Percentiles rank a stretch among this genome's conserved stretches.
Conservation (phyloP, 495 filamentous ascomycete species). For the Podospora tetraspora region DNA sequence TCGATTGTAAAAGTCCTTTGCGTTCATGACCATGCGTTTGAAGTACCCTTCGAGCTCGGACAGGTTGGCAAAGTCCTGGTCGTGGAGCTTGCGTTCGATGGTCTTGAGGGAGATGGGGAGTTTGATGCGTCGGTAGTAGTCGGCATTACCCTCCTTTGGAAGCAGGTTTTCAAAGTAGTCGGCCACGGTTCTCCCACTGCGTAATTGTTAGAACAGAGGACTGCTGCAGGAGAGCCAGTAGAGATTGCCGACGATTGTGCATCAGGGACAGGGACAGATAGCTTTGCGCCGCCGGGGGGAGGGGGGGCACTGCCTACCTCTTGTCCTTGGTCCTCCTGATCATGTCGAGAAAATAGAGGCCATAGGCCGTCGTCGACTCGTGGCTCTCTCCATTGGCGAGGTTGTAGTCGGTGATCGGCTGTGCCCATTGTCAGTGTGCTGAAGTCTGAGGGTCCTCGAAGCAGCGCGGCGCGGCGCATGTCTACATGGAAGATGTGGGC, state of each 20-base stretch:
- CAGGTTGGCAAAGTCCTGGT: constrained; percentile 56
- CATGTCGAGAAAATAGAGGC: constrained; percentile 59
- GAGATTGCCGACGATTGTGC: not conserved
- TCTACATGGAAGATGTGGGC: not conserved
- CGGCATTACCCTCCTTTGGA: constrained; percentile 53
- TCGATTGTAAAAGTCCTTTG: constrained; percentile 66
- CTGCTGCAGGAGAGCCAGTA: not conserved
- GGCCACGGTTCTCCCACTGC: constrained; percentile 61
- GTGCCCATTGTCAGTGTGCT: constrained; percentile 15
- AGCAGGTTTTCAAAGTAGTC: constrained; percentile 67
- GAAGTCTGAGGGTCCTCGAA: not conserved
- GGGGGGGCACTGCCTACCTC: constrained; percentile 44
- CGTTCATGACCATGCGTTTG: constrained; percentile 72
- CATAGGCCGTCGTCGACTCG: constrained; percentile 61
- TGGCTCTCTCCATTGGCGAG: constrained; percentile 47
- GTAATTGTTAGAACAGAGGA: not conserved
- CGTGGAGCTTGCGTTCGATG: constrained; percentile 64
- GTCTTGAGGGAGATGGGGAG: constrained; percentile 71
- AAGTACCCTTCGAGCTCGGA: constrained; percentile 64
- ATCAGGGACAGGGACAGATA: not conserved
- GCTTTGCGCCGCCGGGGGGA: not conserved
- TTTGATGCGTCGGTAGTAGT: constrained; percentile 67
- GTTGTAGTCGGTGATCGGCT: constrained; percentile 33
- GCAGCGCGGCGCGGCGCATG: not conserved
- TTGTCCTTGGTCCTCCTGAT: constrained; percentile 66